Percentiles rank a stretch among this genome's conserved stretches.
phyloP scores from a whole-genome alignment of 1,139 yeast genomes.

The Protomyces macrosporus region DNA sequence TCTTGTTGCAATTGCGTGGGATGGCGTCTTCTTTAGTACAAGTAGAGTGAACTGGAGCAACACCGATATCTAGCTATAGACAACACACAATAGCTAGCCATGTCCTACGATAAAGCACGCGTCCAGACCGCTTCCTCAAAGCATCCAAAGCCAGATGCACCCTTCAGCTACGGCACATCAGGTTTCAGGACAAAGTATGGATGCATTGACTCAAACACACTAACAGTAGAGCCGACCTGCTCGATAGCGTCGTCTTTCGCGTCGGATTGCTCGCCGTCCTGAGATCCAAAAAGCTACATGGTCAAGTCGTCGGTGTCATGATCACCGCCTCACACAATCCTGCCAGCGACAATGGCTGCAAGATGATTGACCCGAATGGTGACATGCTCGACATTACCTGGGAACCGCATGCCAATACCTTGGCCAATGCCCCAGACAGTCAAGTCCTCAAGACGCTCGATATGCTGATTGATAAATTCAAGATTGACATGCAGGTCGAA shows the following conservation, averaged over 20 bases:
- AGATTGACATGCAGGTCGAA: slow-evolving; percentile 42
- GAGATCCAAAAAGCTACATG: slow-evolving; percentile 64
- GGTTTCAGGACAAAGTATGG: slow-evolving; percentile 70
- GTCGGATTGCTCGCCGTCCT: slow-evolving; percentile 78
- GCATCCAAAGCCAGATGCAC: slow-evolving; percentile 41
- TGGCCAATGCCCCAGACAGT: slow-evolving; percentile 61
- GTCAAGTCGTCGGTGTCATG: slow-evolving; percentile 74
- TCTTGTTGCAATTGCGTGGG: too few relatives aligned
- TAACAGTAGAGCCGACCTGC: slow-evolving; percentile 45
- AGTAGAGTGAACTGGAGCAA: too few relatives aligned
- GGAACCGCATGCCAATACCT: slow-evolving; percentile 73
- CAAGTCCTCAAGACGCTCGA: slow-evolving; percentile 40
- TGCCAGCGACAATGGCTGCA: slow-evolving; percentile 92
- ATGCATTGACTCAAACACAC: not conserved
- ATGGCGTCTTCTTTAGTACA: too few relatives aligned
- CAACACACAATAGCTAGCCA: not conserved
- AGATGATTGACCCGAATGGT: slow-evolving; percentile 72
- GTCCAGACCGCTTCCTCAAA: slow-evolving; percentile 6
- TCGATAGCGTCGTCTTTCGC: slow-evolving; percentile 80
- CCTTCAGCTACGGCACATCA: slow-evolving; percentile 83
- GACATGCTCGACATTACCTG: slow-evolving; percentile 43
- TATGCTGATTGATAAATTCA: slow-evolving; percentile 36
- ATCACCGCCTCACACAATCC: slow-evolving; percentile 97
- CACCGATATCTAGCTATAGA: too few relatives aligned
- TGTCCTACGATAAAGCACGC: not conserved